Evolutionary conservation across 148 eudicot species (phyloP), one percentile per base, ranked within the genome.

Genomic region (Amaranthus palmeri): DNA sequence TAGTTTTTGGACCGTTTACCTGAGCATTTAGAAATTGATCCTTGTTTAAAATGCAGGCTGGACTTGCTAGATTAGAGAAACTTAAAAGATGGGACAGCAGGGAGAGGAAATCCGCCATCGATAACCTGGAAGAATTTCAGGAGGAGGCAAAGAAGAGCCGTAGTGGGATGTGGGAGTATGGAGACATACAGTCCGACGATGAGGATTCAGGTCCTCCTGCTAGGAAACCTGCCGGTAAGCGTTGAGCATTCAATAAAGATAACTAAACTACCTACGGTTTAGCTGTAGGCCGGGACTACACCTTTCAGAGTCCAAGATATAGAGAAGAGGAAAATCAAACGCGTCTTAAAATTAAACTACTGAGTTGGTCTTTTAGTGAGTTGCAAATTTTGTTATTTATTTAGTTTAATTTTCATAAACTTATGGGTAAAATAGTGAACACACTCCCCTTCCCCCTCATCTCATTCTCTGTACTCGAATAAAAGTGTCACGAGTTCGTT

Each of bases 121-220:
- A 93, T 48, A 91, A 86, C 54, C 77, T 93, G 76, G 91, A 91
- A 68, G 78, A 87, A 70, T 81, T 68, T 81, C 90, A 93, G 77
- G 78, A 81, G 8, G 92, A 87, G 80, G 98, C 98, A 0, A 88
- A 84, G 25, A 67, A 53, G 41, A 68, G 79, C 74, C 88, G 91
- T 17, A 78, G 74, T 8, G 96, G 85, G 10, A 93, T 93, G 88
- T 93, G 98, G 97, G 85, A 89, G 67, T 87, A 91, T 15, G 98
- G 96, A 18, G 90, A 93, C 70, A 79, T 89, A 61, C 83, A 84
- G 78, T 95, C 97, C 0, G 96, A 95, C 55, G 98, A 93, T 14
- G 98, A 93, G 85, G 93, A 91, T 17, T 52, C 74, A 7, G 90
- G 52, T 48, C 90, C 88, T 2, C 85, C 96, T 8, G 70, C 61